Evolutionary conservation across 2,329 filamentous ascomycete species (phyloP).

Genomic region (Talaromyces sp.): DNA sequence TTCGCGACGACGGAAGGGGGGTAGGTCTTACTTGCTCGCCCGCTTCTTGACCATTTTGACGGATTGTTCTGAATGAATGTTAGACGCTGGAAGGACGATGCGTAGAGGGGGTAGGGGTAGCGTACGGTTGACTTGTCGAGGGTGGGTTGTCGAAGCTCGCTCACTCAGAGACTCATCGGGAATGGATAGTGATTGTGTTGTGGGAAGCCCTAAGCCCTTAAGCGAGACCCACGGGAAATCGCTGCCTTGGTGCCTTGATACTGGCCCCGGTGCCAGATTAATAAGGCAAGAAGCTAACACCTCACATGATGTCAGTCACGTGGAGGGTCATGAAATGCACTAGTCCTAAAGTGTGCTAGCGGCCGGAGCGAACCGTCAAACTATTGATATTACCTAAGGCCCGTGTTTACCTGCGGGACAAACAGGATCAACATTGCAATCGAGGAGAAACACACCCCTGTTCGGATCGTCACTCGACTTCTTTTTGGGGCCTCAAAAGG

Average conservation of each 20-base stretch:
- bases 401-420: constrained; percentile 25
- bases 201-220: constrained; percentile 45
- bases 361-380: constrained; percentile 22
- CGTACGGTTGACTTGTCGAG: constrained; percentile 45
- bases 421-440: background rate
- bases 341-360: constrained; percentile 19
- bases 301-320: constrained; percentile 9
- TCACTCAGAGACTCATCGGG: constrained; percentile 35
- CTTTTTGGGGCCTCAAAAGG: constrained; percentile 17
- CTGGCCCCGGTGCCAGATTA: constrained; percentile 21
- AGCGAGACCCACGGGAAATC: constrained; percentile 34
- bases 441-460: constrained; percentile 26
- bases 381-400: constrained; percentile 17
- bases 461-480: constrained; percentile 27
- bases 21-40: constrained; percentile 67
- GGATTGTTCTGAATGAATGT: constrained; percentile 46
- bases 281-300: background rate
- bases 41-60: constrained; percentile 76
- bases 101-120: constrained; percentile 28
- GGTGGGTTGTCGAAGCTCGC: constrained; percentile 43
- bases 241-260: constrained; percentile 16
- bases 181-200: constrained; percentile 41
- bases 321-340: constrained; percentile 17
- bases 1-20: constrained; percentile 22
- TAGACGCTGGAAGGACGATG: constrained; percentile 15